Percentiles rank a stretch among this genome's conserved stretches.
phyloP scores from a whole-genome alignment of 164 flowering plant genomes.

The Tetrastigma voinierianum region DNA sequence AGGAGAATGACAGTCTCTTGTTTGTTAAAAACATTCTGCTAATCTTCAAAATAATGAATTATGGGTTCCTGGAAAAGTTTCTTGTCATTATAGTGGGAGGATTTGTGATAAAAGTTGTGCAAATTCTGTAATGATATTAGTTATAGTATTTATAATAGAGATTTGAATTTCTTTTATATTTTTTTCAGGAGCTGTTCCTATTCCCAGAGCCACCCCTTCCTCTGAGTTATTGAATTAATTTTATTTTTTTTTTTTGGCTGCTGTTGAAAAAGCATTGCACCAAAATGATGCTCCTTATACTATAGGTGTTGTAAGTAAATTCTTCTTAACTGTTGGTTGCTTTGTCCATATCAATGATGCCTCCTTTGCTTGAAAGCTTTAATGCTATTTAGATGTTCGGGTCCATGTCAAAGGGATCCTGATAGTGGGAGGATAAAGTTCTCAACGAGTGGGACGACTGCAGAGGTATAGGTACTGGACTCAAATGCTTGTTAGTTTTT shows the following conservation, averaged over 20 bases:
- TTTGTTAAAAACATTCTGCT: no score
- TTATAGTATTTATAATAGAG: no score
- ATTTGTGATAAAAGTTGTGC: no score
- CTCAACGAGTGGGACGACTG: conserved; percentile 81
- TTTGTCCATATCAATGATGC: not conserved
- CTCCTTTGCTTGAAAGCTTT: not conserved
- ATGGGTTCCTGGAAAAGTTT: no score
- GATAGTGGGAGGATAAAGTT: conserved; percentile 33
- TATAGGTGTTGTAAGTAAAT: conserved; percentile 83
- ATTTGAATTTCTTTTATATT: not conserved
- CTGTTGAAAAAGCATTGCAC: conserved; percentile 63
- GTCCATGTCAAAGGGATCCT: conserved; percentile 46
- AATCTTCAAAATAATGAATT: no score
- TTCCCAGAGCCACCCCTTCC: conserved; percentile 94
- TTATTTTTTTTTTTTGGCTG: no score
- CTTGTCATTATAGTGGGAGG: no score
- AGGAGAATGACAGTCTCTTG: no score
- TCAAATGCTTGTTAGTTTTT: not conserved
- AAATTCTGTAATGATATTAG: no score
- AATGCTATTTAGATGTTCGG: conserved; percentile 33
- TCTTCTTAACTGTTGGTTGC: conserved; percentile 2
- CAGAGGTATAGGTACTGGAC: conserved; percentile 56
- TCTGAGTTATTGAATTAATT: conserved; percentile 60
- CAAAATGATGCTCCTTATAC: conserved; percentile 67
- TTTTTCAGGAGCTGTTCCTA: conserved; percentile 73